phyloP scores from a whole-genome alignment of 176 grass and related monocot species.

The Triticum monococcum region DNA sequence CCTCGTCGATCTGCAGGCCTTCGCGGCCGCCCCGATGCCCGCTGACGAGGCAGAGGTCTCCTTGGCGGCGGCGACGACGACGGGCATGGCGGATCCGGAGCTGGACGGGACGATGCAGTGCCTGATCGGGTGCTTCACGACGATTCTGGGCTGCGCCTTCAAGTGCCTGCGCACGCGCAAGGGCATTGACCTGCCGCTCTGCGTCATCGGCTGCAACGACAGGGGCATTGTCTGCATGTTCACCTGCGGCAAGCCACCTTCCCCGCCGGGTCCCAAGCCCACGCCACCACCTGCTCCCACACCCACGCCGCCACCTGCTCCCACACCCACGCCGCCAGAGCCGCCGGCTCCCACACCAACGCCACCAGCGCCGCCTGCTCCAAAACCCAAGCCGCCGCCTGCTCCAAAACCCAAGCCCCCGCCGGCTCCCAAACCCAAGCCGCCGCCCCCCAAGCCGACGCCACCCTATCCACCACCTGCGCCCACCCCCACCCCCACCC shows the following conservation, averaged over 20 bases:
- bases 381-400: too few relatives aligned
- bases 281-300: not conserved
- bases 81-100: not conserved
- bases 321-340: not conserved
- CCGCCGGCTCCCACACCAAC: not conserved
- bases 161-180: conserved; percentile 35
- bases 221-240: conserved; percentile 45
- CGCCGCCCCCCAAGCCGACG: too few relatives aligned
- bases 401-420: too few relatives aligned
- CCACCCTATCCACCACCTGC: not conserved
- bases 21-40: not conserved
- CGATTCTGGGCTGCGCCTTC: conserved; percentile 31
- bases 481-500: not conserved
- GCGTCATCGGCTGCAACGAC: conserved; percentile 41
- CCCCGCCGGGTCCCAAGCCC: not conserved
- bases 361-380: not conserved
- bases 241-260: conserved; percentile 26
- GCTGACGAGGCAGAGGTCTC: not conserved
- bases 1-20: not conserved
- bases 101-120: conserved; percentile 18
- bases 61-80: too few relatives aligned
- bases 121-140: conserved; percentile 44
- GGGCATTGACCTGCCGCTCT: conserved; percentile 42
- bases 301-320: too few relatives aligned
- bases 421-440: too few relatives aligned